A percentile compares a stretch with the other conserved stretches of the same genome.
phyloP scores from a whole-genome alignment of 2,329 filamentous ascomycete species.

The Tolypocladium paradoxum region DNA sequence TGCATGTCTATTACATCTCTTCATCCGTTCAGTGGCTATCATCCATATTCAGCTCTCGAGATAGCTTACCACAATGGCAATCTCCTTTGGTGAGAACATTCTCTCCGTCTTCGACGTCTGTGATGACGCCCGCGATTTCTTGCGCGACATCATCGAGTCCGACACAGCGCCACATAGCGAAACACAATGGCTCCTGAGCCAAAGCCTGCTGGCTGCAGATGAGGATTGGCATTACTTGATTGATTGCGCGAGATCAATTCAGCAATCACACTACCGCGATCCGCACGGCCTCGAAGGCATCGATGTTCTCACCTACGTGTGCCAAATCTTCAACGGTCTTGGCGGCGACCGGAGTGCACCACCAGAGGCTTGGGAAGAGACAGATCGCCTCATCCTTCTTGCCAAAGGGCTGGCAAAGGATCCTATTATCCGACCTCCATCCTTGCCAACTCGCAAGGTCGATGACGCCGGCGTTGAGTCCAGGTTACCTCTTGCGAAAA shows the following conservation, averaged over 20 bases:
- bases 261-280: constrained; percentile 4
- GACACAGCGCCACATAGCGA: constrained; percentile 14
- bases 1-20: not conserved
- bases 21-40: not conserved
- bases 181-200: constrained; percentile 13
- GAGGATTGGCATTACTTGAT: constrained; percentile 23
- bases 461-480: not conserved
- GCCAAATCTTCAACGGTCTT: constrained; percentile 10
- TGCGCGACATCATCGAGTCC: constrained; percentile 19
- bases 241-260: constrained; percentile 21
- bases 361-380: constrained; percentile 19
- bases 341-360: constrained; percentile 1
- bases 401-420: constrained; percentile 17
- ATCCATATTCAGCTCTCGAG: not conserved
- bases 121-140: constrained; percentile 18
- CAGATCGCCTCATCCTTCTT: constrained; percentile 22
- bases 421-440: constrained; percentile 7
- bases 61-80: not conserved
- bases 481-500: not conserved
- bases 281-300: constrained; percentile 16
- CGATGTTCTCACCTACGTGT: constrained; percentile 22
- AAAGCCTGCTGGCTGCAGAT: constrained; percentile 20
- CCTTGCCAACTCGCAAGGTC: not conserved
- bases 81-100: constrained; percentile 9
- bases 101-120: constrained; percentile 22